phyloP scores from a whole-genome alignment of 23 red algal genomes.

The Gracilaria gracilis region DNA sequence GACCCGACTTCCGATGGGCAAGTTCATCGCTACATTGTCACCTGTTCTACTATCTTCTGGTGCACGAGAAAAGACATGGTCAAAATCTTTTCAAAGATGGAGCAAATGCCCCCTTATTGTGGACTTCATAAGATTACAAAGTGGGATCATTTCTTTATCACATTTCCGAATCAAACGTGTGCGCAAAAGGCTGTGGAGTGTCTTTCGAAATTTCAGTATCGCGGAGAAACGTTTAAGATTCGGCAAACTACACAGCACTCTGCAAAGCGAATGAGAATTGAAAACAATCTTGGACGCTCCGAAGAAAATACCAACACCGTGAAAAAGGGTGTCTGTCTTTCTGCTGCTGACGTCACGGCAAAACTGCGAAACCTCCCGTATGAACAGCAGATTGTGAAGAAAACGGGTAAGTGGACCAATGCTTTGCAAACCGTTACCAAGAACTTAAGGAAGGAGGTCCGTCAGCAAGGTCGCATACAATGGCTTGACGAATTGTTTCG shows the following conservation, averaged over 20 bases:
- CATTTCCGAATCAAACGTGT: conserved; percentile 55
- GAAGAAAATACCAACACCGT: not conserved
- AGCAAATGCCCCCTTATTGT: conserved; percentile 54
- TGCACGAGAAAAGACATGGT: conserved; percentile 61
- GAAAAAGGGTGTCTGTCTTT: conserved; percentile 34
- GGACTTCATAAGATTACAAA: conserved; percentile 67
- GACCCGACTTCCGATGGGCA: conserved; percentile 55
- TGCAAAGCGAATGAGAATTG: conserved; percentile 55
- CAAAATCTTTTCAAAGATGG: conserved; percentile 34
- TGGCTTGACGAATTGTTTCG: conserved; percentile 43
- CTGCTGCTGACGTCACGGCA: conserved; percentile 77
- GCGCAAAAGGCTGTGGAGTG: conserved; percentile 38
- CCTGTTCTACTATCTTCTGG: conserved; percentile 64
- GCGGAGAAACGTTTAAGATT: conserved; percentile 26
- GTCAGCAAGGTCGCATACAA: conserved; percentile 17
- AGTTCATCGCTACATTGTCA: conserved; percentile 63
- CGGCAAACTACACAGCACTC: conserved; percentile 44
- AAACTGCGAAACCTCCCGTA: conserved; percentile 73
- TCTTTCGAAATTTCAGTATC: conserved; percentile 32
- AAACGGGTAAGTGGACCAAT: conserved; percentile 54
- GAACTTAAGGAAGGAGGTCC: conserved; percentile 37
- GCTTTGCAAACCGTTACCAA: conserved; percentile 72
- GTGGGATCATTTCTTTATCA: conserved; percentile 77
- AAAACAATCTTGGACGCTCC: not conserved
- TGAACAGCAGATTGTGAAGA: conserved; percentile 63